Percentiles rank a stretch among this genome's conserved stretches.
Evolutionary conservation across 2,329 filamentous ascomycete genomes (phyloP).

Genomic region (Aspergillus fischeri): DNA sequence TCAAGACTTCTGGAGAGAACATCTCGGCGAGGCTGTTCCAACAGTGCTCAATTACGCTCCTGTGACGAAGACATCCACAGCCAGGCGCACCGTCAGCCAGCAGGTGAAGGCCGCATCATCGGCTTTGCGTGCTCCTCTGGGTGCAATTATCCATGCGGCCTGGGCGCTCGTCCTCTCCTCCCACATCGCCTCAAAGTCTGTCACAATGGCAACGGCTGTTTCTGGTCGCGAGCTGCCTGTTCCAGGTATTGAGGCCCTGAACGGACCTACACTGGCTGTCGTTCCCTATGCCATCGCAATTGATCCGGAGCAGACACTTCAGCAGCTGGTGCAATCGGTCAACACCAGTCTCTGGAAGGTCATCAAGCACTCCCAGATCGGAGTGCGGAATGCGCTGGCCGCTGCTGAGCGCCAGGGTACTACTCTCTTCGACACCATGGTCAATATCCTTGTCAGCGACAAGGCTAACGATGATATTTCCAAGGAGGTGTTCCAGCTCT

Average conservation of each 20-base stretch:
- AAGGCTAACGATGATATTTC: background rate
- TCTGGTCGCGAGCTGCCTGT: constrained; percentile 2
- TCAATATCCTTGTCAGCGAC: constrained; percentile 1
- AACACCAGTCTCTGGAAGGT: background rate
- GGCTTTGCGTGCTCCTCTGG: background rate
- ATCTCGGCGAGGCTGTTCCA: background rate
- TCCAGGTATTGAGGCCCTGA: background rate
- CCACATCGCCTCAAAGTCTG: background rate
- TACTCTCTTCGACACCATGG: constrained; percentile 4
- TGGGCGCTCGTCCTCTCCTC: background rate
- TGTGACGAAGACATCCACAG: background rate
- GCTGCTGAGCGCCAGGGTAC: background rate
- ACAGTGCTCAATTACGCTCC: constrained; percentile 3
- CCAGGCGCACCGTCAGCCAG: no score
- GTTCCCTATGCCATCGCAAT: background rate
- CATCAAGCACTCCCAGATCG: background rate
- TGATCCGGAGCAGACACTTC: background rate
- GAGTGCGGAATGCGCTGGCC: background rate
- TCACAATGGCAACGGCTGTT: background rate
- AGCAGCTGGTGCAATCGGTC: background rate
- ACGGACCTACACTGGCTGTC: background rate
- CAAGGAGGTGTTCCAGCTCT: constrained; percentile 2
- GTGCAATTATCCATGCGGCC: background rate
- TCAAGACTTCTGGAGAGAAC: constrained; percentile 1
- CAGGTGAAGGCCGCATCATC: background rate